Evolutionary conservation across 371 early-diverging fungal genomes (phyloP).

Genomic region (Circinella minor): DNA sequence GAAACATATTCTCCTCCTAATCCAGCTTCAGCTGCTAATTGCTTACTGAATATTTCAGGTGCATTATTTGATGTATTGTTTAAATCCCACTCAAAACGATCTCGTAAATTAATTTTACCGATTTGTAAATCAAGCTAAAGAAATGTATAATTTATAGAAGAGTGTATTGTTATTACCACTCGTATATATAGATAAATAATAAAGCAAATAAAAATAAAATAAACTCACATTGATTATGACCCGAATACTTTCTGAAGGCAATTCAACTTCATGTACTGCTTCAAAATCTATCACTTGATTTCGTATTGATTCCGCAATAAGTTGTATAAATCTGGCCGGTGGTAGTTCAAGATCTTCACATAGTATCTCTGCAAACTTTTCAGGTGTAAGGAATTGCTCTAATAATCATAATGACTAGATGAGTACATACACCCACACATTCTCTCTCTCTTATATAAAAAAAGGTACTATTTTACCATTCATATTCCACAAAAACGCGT

Average conservation of each 20-base stretch:
- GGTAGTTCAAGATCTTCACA: conserved; percentile 83
- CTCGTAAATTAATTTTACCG: conserved; percentile 83
- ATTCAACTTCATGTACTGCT: conserved; percentile 38
- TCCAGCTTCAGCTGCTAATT: conserved; percentile 84
- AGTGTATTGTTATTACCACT: no score
- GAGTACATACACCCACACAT: no score
- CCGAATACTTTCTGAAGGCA: conserved; percentile 38
- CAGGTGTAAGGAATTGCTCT: conserved; percentile 88
- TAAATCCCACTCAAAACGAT: conserved; percentile 95
- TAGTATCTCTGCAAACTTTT: conserved; percentile 89
- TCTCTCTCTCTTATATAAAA: background rate
- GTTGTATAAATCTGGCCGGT: conserved; percentile 54
- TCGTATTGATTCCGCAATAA: conserved; percentile 87
- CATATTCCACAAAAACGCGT: conserved; percentile 86
- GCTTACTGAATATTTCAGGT: conserved; percentile 88
- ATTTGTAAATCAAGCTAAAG: conserved; percentile 84
- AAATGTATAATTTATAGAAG: no score
- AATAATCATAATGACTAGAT: background rate
- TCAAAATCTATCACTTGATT: conserved; percentile 55
- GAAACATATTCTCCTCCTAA: conserved; percentile 91
- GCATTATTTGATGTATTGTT: conserved; percentile 57
- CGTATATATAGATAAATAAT: no score
- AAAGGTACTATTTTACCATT: conserved; percentile 51
- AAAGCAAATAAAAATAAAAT: no score
- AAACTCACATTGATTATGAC: conserved; percentile 53